phyloP scores from a whole-genome alignment of 768 basidiomycete genomes.

The Mycena polygramma region DNA sequence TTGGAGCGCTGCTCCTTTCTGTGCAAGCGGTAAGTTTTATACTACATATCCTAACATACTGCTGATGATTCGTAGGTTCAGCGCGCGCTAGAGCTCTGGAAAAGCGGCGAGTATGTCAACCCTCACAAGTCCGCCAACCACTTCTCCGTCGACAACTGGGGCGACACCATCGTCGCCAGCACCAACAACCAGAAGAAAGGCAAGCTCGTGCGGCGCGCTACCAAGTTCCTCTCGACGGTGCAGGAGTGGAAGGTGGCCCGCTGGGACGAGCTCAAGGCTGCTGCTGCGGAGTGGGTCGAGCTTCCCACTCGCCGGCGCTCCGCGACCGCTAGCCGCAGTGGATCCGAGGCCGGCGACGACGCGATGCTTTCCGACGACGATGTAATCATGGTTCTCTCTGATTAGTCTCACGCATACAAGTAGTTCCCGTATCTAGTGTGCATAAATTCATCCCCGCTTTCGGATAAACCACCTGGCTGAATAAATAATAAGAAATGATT shows the following conservation, averaged over 20 bases:
- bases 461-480: slow-evolving; percentile 4
- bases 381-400: not conserved
- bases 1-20: not conserved
- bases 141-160: not conserved
- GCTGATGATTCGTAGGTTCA: not conserved
- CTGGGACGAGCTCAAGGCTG: not conserved
- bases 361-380: not conserved
- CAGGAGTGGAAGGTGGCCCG: slow-evolving; percentile 3
- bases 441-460: not conserved
- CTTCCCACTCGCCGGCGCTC: not conserved
- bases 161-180: no score
- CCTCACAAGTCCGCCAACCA: not conserved
- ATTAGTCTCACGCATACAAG: no score
- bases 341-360: slow-evolving; percentile 5
- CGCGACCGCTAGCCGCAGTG: not conserved
- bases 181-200: no score
- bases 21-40: not conserved
- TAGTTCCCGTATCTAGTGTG: no score
- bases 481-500: not conserved
- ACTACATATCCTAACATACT: not conserved
- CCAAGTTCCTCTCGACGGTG: slow-evolving; percentile 2
- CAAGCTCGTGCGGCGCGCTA: slow-evolving; percentile 7
- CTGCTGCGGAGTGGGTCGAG: not conserved
- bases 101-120: not conserved
- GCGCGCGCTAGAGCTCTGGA: not conserved